Evolutionary conservation across 495 filamentous ascomycete genomes (phyloP).

Genomic region (Penicillium daleae): DNA sequence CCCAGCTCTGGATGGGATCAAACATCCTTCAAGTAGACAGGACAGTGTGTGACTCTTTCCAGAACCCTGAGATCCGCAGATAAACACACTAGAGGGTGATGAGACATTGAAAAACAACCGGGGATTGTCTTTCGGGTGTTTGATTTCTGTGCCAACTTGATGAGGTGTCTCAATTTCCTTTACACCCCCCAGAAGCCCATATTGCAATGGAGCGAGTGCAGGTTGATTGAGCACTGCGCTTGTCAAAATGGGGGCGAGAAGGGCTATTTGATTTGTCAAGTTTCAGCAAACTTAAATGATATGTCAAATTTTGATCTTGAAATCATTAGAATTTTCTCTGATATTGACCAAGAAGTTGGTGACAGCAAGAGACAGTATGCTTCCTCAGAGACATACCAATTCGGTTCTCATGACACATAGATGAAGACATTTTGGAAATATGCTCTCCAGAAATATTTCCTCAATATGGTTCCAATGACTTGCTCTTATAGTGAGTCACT

Average conservation of each 20-base stretch:
- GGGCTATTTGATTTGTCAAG: neutral
- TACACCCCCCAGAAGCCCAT: constrained; percentile 19
- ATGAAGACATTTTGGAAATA: too few species aligned
- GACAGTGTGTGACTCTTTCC: constrained; percentile 77
- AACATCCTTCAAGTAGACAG: constrained; percentile 69
- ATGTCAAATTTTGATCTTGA: too few species aligned
- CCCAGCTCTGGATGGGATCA: constrained; percentile 47
- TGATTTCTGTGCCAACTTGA: neutral
- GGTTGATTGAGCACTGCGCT: constrained; percentile 2
- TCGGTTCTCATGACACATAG: too few species aligned
- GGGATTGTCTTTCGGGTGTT: constrained; percentile 38
- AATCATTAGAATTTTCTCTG: too few species aligned
- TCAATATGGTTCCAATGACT: too few species aligned
- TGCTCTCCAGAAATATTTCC: too few species aligned
- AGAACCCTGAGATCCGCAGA: constrained; percentile 77
- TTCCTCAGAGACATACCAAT: too few species aligned
- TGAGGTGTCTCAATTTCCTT: neutral
- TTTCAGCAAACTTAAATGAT: too few species aligned
- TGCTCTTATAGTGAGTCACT: too few species aligned
- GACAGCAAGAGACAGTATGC: too few species aligned
- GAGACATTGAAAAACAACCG: constrained; percentile 69
- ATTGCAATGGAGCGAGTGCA: constrained; percentile 10
- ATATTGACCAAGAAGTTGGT: too few species aligned
- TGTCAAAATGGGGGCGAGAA: constrained; percentile 14
- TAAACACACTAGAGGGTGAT: constrained; percentile 69